phyloP scores from a whole-genome alignment of 2,329 filamentous ascomycete genomes.

The Fusarium gaditjirri region DNA sequence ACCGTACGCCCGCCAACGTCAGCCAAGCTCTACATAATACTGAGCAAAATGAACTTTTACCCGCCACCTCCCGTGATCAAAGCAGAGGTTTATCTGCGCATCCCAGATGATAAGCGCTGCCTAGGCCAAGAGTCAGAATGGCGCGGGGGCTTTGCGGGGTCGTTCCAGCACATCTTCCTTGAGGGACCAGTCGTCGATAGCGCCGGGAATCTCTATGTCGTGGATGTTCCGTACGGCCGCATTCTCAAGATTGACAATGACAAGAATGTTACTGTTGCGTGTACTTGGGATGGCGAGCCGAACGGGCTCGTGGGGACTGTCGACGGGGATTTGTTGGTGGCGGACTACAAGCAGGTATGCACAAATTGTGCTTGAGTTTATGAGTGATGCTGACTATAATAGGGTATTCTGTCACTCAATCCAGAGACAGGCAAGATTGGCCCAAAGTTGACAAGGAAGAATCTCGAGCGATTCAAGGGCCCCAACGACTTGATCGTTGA shows the following conservation, averaged over 20 bases:
- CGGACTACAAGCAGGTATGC: constrained; percentile 55
- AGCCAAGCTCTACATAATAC: fast-evolving
- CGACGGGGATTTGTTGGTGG: constrained; percentile 51
- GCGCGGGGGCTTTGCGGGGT: constrained; percentile 50
- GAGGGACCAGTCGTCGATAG: constrained; percentile 51
- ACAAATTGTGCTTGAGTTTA: neutral
- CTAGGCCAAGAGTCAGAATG: constrained; percentile 50
- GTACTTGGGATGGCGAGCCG: constrained; percentile 54
- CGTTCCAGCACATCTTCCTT: constrained; percentile 53
- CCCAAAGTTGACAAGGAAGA: constrained; percentile 48
- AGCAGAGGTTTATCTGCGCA: constrained; percentile 50
- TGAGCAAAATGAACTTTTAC: constrained; percentile 49
- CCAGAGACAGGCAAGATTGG: constrained; percentile 44
- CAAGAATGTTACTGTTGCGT: constrained; percentile 46
- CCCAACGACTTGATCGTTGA: constrained; percentile 55
- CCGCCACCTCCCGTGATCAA: constrained; percentile 47
- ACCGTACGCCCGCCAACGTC: fast-evolving
- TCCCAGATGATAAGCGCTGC: constrained; percentile 50
- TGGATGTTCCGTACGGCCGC: constrained; percentile 54
- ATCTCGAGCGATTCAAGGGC: constrained; percentile 57
- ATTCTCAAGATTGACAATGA: constrained; percentile 49
- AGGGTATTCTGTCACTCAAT: constrained; percentile 53
- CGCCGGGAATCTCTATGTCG: constrained; percentile 50
- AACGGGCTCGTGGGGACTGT: constrained; percentile 51
- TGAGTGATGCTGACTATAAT: fast-evolving